Evolutionary conservation across 164 flowering plant genomes (phyloP).

Genomic region (Stephania yunnanensis): DNA sequence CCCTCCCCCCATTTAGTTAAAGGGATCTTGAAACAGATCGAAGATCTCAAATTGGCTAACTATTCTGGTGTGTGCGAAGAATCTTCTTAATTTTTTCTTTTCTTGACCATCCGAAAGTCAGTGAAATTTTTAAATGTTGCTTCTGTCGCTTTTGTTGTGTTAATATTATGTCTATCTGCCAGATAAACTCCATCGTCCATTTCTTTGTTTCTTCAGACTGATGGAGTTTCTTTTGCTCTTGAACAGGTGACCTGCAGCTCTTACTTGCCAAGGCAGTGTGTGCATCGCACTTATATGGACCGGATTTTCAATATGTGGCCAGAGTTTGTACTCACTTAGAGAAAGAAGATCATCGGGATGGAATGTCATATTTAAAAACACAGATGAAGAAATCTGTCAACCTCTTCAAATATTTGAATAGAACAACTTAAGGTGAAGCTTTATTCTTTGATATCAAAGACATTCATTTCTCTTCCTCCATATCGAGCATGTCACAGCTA

Average conservation of each 20-base stretch:
- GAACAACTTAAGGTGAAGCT: neutral
- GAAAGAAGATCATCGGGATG: constrained; percentile 22
- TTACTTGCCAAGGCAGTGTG: constrained; percentile 70
- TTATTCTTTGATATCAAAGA: too few species aligned
- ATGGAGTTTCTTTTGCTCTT: neutral
- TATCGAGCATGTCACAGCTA: too few species aligned
- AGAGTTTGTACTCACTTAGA: constrained; percentile 26
- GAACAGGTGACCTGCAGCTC: constrained; percentile 52
- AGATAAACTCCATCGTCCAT: neutral
- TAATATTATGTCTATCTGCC: neutral
- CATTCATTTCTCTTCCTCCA: too few species aligned
- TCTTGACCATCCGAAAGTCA: neutral
- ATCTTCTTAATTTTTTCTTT: neutral
- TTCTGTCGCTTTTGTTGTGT: neutral
- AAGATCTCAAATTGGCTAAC: too few species aligned
- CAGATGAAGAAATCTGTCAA: constrained; percentile 29
- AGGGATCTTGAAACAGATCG: too few species aligned
- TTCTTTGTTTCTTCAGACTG: constrained; percentile 4
- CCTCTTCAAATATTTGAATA: constrained; percentile 9
- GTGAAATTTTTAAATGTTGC: neutral
- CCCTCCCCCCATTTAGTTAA: neutral
- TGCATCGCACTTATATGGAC: constrained; percentile 58
- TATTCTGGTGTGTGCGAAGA: neutral
- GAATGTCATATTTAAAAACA: constrained; percentile 26
- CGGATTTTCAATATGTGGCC: constrained; percentile 36